A percentile compares a stretch with the other conserved stretches of the same genome.
These are phyloP conservation scores for Ascochyta viciae-villosae DNA, from an alignment of 2,329 filamentous ascomycete species.

Conservation along the genomic window DNA sequence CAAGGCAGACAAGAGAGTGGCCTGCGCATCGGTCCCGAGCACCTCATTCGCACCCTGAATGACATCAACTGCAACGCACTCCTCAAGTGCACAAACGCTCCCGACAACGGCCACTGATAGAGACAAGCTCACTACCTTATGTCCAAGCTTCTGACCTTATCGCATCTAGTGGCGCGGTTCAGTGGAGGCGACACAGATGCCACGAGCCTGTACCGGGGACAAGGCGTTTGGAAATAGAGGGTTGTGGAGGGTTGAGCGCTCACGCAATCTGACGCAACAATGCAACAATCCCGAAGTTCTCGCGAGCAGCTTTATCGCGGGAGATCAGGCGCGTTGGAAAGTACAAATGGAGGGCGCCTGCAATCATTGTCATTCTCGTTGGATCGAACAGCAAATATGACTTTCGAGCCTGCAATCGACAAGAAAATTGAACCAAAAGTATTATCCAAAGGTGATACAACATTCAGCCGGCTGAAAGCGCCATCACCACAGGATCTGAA, in stretches of 20 bases:
- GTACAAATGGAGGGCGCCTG: slow-evolving; percentile 14
- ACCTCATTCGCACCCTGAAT: slow-evolving; percentile 16
- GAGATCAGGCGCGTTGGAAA: background rate
- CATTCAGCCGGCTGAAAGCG: background rate
- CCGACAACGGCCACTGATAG: slow-evolving; percentile 3
- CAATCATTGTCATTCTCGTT: background rate
- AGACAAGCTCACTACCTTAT: background rate
- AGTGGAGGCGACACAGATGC: background rate
- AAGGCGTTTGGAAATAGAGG: background rate
- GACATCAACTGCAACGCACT: slow-evolving; percentile 15
- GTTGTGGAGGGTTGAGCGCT: slow-evolving; percentile 5
- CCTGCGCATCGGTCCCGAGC: slow-evolving; percentile 1
- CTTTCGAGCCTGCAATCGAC: slow-evolving; percentile 2
- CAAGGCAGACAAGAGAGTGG: background rate
- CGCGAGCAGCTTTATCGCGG: background rate
- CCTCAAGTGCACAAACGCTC: background rate
- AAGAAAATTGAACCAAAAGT: slow-evolving; percentile 2
- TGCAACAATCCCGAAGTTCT: slow-evolving; percentile 16
- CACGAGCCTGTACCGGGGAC: background rate
- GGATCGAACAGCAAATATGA: slow-evolving; percentile 6
- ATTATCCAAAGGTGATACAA: slow-evolving; percentile 3
- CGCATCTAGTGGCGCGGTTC: background rate
- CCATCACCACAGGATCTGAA: background rate
- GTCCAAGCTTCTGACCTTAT: slow-evolving; percentile 1
- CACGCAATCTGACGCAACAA: slow-evolving; percentile 23